Evolutionary conservation across 2,329 filamentous ascomycete species (phyloP), one percentile per base, ranked within the genome.

Genomic region (Xylariaceae sp.): DNA sequence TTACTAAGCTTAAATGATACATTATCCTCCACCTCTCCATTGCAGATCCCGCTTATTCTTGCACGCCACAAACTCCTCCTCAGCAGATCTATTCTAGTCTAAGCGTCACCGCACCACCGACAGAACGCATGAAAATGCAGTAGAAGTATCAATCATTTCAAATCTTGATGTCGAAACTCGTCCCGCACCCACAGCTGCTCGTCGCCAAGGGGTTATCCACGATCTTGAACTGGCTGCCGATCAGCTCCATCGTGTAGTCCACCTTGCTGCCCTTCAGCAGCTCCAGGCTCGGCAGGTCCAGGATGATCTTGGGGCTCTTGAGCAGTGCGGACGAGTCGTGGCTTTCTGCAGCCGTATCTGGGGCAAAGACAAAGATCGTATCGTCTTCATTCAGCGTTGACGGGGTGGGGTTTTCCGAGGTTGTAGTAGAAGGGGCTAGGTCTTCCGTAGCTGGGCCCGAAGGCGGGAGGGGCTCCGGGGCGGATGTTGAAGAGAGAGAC

Each of bases 111-210:
- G 30, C 29, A 35, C 9, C 15, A 26, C 29, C 10, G 21, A 27
- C 10, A 21, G 30, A n/a, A 15, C 23, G 15, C 23, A 32, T 10
- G 4, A 26, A 32, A 10, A n/a, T 1, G n/a, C 20, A 13, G 23
- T 20, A 8, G 6, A 15, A 29, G 15, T 16, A 23, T 16, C 4
- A n/a, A n/a, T n/a, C n/a, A 6, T 16, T 24, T 75, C 45, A 86
- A 70, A 82, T 74, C 70, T 92, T 91, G 61, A 97, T 91, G 75
- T 97, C 94, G 73, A 99, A 99, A 70, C 93, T 97, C 13, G 93
- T 97, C 6, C 94, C 94, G 73, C 94, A 99, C 1, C 94, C 94
- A 76, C 94, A 99, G 71, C 90, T 96, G 73, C 92, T 97, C 53
- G 89, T 91, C 4, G 94, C 94, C 33, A 85, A 79, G 0, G 94